Conservation (phyloP, 345 rosid genomes). For the Hibiscus trionum region DNA sequence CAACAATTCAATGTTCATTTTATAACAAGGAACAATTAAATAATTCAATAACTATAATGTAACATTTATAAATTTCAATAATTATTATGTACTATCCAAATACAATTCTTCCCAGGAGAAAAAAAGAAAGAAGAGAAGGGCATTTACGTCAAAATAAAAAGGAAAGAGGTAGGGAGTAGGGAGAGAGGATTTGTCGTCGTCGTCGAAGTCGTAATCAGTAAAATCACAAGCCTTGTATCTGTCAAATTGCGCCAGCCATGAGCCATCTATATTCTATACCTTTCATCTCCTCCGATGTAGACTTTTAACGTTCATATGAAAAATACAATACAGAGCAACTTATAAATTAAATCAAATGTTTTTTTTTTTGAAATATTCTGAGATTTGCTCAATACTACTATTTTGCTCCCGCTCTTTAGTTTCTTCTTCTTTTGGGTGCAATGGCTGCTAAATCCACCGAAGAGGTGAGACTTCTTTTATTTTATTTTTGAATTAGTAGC, state of each 20-base stretch:
- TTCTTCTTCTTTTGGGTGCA: background rate
- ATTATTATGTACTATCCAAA: no score
- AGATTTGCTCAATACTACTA: background rate
- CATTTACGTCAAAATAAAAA: background rate
- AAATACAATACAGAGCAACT: background rate
- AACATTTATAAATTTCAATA: no score
- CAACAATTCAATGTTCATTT: no score
- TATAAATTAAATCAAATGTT: background rate
- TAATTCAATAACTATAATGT: no score
- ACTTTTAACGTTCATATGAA: background rate
- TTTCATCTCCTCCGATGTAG: background rate
- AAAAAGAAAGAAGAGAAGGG: no score
- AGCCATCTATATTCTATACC: background rate
- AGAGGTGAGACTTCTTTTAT: slow-evolving; percentile 16
- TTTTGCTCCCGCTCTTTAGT: background rate
- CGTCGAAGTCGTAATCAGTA: slow-evolving; percentile 15
- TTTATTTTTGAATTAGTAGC: background rate
- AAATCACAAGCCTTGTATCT: slow-evolving; percentile 26
- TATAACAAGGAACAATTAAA: no score
- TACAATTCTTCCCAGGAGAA: no score
- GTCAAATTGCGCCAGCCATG: slow-evolving; percentile 27
- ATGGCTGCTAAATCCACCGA: slow-evolving; percentile 23
- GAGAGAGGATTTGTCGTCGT: slow-evolving; percentile 17
- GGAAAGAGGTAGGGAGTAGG: background rate
- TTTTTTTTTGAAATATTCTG: background rate